phyloP scores from a whole-genome alignment of 176 grass and related monocot species.

The Sorghum bicolor region Sorghum_bicolor_NCBIv3 NC_012870.2:6486001-6486500 shows the following conservation, averaged over 20 bases:
- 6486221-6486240: slow-evolving; percentile 86
- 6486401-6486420: slow-evolving; percentile 83
- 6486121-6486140: slow-evolving; percentile 69
- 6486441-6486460: slow-evolving; percentile 72
- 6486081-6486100: slow-evolving; percentile 91
- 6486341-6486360: slow-evolving; percentile 51
- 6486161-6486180: slow-evolving; percentile 56
- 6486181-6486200: slow-evolving; percentile 62
- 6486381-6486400: background rate
- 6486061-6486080: slow-evolving; percentile 95
- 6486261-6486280: slow-evolving; percentile 61
- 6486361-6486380: background rate
- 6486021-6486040: slow-evolving; percentile 71
- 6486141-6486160: slow-evolving; percentile 69
- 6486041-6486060: slow-evolving; percentile 88
- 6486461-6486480: slow-evolving; percentile 98
- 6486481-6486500: slow-evolving; percentile 76
- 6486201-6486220: slow-evolving; percentile 40
- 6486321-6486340: slow-evolving; percentile 76
- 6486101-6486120: slow-evolving; percentile 92
- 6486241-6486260: slow-evolving; percentile 88
- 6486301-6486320: slow-evolving; percentile 74
- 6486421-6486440: slow-evolving; percentile 89
- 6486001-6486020: slow-evolving; percentile 71
- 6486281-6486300: slow-evolving; percentile 86